Evolutionary conservation across 805 yeast species (phyloP).

Genomic region (Wickerhamomyces kurtzmanii): DNA sequence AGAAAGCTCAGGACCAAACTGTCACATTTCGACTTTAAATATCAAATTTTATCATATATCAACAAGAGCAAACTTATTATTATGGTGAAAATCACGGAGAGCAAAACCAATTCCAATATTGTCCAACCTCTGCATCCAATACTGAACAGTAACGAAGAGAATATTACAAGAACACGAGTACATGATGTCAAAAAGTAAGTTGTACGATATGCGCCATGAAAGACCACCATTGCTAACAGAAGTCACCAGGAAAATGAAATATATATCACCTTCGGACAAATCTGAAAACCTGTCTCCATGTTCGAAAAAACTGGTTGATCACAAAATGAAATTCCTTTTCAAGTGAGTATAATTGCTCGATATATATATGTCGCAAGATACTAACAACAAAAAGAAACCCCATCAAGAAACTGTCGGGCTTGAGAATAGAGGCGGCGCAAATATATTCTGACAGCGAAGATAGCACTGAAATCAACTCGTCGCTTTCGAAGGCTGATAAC

Average conservation of each 20-base stretch:
- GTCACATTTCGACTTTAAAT: no score
- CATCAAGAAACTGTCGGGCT: constrained; percentile 14
- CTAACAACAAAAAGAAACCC: constrained; percentile 14
- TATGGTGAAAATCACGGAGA: no score
- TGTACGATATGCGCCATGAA: background rate
- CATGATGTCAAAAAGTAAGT: no score
- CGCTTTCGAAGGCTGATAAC: no score
- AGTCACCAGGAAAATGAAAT: constrained; percentile 13
- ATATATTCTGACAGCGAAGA: background rate
- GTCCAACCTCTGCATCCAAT: constrained; percentile 19
- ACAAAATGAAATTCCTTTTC: constrained; percentile 15
- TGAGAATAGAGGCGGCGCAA: constrained; percentile 14
- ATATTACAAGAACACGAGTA: constrained; percentile 16
- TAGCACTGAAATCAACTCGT: no score
- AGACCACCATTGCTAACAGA: constrained; percentile 3
- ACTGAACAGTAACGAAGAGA: constrained; percentile 17
- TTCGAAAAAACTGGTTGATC: constrained; percentile 17
- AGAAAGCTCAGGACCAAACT: no score
- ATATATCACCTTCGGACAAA: constrained; percentile 19
- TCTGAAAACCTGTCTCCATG: constrained; percentile 19
- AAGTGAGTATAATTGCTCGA: constrained; percentile 9
- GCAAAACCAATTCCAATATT: constrained; percentile 6
- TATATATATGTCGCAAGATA: background rate
- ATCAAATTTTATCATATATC: no score
- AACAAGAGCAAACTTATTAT: no score